phyloP scores from a whole-genome alignment of 305 asterid genomes.

The Fraxinus paxiana region DNA sequence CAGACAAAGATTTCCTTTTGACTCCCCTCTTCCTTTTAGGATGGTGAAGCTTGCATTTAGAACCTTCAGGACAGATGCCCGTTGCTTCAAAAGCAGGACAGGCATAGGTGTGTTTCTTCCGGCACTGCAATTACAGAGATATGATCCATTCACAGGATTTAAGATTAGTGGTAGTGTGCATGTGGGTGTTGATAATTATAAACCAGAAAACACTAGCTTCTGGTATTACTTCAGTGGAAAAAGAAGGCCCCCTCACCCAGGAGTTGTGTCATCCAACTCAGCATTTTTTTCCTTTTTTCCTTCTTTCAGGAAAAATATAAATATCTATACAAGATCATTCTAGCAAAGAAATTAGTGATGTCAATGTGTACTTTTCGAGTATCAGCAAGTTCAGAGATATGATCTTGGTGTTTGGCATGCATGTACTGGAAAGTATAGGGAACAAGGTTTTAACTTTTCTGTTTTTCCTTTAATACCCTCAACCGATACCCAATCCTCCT shows the following conservation, averaged over 20 bases:
- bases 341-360: background rate
- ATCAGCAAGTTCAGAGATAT: background rate
- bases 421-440: background rate
- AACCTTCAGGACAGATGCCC: slow-evolving; percentile 64
- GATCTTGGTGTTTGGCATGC: background rate
- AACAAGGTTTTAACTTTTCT: background rate
- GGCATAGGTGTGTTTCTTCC: slow-evolving; percentile 82
- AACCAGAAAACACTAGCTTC: slow-evolving; percentile 13
- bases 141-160: slow-evolving; percentile 56
- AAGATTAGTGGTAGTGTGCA: slow-evolving; percentile 45
- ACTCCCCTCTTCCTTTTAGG: slow-evolving; percentile 63
- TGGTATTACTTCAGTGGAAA: background rate
- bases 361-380: background rate
- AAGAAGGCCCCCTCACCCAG: background rate
- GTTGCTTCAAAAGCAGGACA: slow-evolving; percentile 78
- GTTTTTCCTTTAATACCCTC: background rate
- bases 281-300: background rate
- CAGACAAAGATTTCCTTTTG: slow-evolving; percentile 45
- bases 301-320: background rate
- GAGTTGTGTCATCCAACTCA: background rate
- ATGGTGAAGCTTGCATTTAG: slow-evolving; percentile 94
- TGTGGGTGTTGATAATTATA: slow-evolving; percentile 20
- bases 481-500: background rate
- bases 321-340: background rate
- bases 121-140: slow-evolving; percentile 78